Evolutionary conservation across 2,329 filamentous ascomycete species (phyloP), one percentile per base, ranked within the genome.

Genomic region (Cercospora zeae-maydis): DNA sequence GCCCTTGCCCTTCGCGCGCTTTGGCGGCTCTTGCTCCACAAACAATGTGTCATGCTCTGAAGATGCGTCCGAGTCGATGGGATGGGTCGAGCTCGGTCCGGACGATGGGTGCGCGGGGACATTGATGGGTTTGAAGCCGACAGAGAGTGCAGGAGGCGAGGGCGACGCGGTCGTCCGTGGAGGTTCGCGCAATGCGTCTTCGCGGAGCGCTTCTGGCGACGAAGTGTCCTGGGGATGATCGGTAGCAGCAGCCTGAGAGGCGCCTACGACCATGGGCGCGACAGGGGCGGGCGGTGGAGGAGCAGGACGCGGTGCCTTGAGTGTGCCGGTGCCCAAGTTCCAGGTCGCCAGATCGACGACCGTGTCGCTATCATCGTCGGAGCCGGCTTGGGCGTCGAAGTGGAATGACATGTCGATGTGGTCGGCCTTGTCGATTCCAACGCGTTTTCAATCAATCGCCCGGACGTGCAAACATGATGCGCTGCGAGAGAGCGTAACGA

Each of bases 291-390:
- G 59, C 27, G 19, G 37, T 37, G 56, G 24, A 13, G 49, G 27
- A 13, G 31, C 27, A 21, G 58, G 33, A 45, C 52, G 57, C 13
- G 57, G 42, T 39, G 67, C 52, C 13, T 63, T 55, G 27, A 51
- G 24, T n/a, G 57, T 19, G 14, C 30, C 51, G 19, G 16, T 51
- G 31, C 16, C 24, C 30, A 59, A 34, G 61, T 72, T 67, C 72
- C 72, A 75, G 57, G 64, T 52, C 4, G 70, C 65, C 31, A 74
- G 61, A 57, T 74, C 69, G 27, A 71, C 63, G 24, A 14, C 49
- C 14, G 49, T 52, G 27, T 61, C 62, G 34, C 60, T 62, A 36
- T 56, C 63, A 10, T 72, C 73, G 45, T 74, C 69, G 27, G 68
- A 70, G 49, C 73, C 70, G 59, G 37, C 67, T 27, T 60, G 67